phyloP scores from a whole-genome alignment of 768 basidiomycete species.

The Tulasnella sp. region DNA sequence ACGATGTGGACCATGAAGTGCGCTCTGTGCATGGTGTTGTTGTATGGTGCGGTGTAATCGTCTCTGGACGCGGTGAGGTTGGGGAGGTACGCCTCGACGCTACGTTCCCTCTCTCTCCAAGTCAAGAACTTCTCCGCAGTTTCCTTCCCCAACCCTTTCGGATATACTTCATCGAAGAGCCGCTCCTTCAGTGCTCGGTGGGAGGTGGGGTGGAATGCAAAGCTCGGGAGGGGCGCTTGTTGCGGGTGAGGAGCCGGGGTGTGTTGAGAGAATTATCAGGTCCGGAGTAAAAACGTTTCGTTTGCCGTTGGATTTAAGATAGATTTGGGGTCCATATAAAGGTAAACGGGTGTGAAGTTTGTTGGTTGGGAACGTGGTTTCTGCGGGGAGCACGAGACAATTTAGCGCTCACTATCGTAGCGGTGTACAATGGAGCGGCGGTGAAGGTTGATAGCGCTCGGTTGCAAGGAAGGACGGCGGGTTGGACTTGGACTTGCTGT shows the following conservation, averaged over 20 bases:
- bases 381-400: constrained; percentile 3
- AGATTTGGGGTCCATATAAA: not conserved
- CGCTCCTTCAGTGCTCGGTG: constrained; percentile 5
- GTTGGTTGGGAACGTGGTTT: not conserved
- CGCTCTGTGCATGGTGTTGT: not conserved
- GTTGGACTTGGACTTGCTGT: too few species aligned
- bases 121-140: constrained; percentile 7
- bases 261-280: constrained; percentile 7
- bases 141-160: not conserved
- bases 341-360: not conserved
- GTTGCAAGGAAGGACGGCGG: too few species aligned
- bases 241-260: not conserved
- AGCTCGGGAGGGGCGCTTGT: not conserved
- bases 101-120: not conserved
- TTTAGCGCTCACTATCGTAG: constrained; percentile 3
- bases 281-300: not conserved
- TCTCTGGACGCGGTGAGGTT: not conserved
- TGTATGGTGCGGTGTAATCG: not conserved
- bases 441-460: not conserved
- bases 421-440: constrained; percentile 8
- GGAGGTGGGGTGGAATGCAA: constrained; percentile 6
- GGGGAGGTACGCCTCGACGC: not conserved
- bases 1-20: not conserved
- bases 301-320: not conserved
- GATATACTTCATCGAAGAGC: not conserved